Evolutionary conservation across 2,329 filamentous ascomycete species (phyloP).

Genomic region (Fusarium metavorans): DNA sequence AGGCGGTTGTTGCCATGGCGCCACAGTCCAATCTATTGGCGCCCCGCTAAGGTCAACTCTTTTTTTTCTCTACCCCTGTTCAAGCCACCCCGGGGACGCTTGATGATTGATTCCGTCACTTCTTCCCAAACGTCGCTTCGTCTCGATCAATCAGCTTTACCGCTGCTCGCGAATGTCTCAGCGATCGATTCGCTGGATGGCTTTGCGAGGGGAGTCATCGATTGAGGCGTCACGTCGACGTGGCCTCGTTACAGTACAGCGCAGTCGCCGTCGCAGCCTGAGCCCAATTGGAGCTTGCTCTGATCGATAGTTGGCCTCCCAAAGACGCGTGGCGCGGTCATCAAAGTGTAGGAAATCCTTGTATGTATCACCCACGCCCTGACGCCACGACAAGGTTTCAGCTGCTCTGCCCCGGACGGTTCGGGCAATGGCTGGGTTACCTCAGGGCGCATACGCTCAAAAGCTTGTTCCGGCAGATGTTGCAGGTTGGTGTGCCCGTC

Average conservation of each 20-base stretch:
- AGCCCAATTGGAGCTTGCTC: conserved; percentile 9
- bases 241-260: conserved; percentile 11
- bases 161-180: conserved; percentile 2
- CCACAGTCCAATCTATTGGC: conserved; percentile 28
- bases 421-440: conserved; percentile 20
- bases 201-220: conserved; percentile 13
- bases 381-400: conserved; percentile 35
- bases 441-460: conserved; percentile 25
- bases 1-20: conserved; percentile 18
- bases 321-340: conserved; percentile 30
- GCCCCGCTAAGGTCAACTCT: conserved; percentile 19
- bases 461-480: conserved; percentile 12
- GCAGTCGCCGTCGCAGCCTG: neutral
- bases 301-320: conserved; percentile 12
- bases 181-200: conserved; percentile 18
- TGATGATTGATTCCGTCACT: conserved; percentile 13
- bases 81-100: conserved; percentile 20
- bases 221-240: conserved; percentile 9
- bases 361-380: conserved; percentile 13
- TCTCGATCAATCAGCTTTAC: conserved; percentile 5
- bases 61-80: conserved; percentile 21
- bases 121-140: neutral
- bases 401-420: conserved; percentile 1
- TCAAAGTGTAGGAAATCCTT: conserved; percentile 17
- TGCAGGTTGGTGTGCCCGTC: conserved; percentile 1